Percentiles rank a stretch among this genome's conserved stretches.
Evolutionary conservation across 179 eudicot genomes (phyloP).

Genomic region (Nepenthes alata): DNA sequence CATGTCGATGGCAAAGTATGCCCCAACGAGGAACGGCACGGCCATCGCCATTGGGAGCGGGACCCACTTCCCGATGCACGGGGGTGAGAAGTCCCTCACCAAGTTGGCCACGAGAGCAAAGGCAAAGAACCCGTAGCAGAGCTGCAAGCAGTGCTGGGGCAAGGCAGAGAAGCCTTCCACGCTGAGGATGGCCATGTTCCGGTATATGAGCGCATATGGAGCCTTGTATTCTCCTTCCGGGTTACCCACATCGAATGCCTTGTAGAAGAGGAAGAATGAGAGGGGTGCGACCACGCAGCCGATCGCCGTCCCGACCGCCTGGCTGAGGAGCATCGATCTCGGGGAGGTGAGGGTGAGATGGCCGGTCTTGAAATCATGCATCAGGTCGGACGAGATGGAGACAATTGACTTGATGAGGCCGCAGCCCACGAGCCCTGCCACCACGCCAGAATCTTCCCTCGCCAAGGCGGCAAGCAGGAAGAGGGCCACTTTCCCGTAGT

Average conservation of each 20-base stretch:
- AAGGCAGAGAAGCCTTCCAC: constrained; percentile 57
- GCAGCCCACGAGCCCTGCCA: constrained; percentile 83
- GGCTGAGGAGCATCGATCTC: constrained; percentile 75
- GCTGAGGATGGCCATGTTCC: constrained; percentile 48
- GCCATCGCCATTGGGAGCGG: constrained; percentile 61
- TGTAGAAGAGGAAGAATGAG: constrained; percentile 46
- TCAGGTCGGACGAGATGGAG: constrained; percentile 63
- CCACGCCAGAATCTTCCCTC: constrained; percentile 53
- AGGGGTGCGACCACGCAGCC: constrained; percentile 82
- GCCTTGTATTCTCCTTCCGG: constrained; percentile 57
- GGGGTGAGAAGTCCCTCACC: constrained; percentile 31
- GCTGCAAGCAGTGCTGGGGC: constrained; percentile 44
- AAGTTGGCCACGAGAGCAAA: constrained; percentile 37
- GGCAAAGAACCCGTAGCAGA: constrained; percentile 39
- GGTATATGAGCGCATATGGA: constrained; percentile 43
- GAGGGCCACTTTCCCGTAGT: constrained; percentile 82
- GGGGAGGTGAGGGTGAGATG: constrained; percentile 88
- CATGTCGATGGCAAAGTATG: constrained; percentile 42
- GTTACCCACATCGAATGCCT: constrained; percentile 48
- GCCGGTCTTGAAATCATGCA: constrained; percentile 89
- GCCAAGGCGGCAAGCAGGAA: constrained; percentile 58
- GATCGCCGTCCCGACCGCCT: constrained; percentile 69
- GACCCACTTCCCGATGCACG: constrained; percentile 31
- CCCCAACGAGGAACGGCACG: constrained; percentile 45
- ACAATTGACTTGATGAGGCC: constrained; percentile 72